phyloP scores from a whole-genome alignment of 1,284 basidiomycete species.

The Rhodotorula mucilaginosa region DNA sequence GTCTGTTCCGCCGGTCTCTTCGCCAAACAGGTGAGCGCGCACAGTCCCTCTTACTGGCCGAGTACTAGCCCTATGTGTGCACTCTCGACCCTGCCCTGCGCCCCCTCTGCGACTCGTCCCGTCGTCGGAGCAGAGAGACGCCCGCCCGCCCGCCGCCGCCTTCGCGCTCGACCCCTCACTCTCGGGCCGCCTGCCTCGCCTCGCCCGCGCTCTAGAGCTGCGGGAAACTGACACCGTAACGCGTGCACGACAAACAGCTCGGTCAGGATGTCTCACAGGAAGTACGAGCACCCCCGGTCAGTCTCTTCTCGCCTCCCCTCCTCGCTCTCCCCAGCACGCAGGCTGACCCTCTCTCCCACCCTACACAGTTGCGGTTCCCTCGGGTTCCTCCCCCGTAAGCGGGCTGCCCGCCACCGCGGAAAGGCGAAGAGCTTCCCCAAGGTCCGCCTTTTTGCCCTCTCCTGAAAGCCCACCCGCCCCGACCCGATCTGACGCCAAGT shows the following conservation, averaged over 20 bases:
- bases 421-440: conserved; percentile 98
- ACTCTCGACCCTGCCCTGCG: too few relatives aligned
- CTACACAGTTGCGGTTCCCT: conserved; percentile 39
- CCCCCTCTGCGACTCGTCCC: too few relatives aligned
- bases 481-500: too few relatives aligned
- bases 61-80: not conserved
- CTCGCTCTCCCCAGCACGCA: not conserved
- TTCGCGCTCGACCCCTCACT: not conserved
- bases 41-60: not conserved
- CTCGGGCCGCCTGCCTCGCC: conserved; percentile 7
- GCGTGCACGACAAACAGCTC: not conserved
- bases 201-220: not conserved
- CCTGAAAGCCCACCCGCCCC: too few relatives aligned
- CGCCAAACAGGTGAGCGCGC: conserved; percentile 10
- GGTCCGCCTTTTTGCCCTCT: conserved; percentile 53
- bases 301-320: not conserved
- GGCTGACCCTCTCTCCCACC: not conserved
- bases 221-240: not conserved
- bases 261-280: conserved; percentile 44
- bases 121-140: too few relatives aligned
- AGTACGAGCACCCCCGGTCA: conserved; percentile 45
- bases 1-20: conserved; percentile 4
- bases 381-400: conserved; percentile 73
- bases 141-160: too few relatives aligned
- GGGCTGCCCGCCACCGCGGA: conserved; percentile 90